Conservation (phyloP, 2,329 filamentous ascomycete species). For the Fusarium pseudocircinatum region DNA sequence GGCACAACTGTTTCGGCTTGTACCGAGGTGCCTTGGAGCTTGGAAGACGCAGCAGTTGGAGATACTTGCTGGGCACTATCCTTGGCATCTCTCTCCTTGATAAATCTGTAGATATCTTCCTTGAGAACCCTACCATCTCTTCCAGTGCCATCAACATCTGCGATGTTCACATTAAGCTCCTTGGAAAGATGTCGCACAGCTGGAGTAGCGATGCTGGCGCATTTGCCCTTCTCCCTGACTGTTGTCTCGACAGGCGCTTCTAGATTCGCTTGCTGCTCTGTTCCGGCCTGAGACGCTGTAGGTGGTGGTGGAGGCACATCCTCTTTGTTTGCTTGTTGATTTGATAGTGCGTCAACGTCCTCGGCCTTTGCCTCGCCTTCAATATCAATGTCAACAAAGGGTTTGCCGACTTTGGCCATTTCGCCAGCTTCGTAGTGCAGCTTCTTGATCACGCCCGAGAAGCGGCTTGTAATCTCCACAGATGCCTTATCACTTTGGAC, state of each 20-base stretch:
- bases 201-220: conserved; percentile 84
- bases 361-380: conserved; percentile 72
- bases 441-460: conserved; percentile 95
- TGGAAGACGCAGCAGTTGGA: conserved; percentile 36
- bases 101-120: conserved; percentile 84
- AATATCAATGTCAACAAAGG: conserved; percentile 94
- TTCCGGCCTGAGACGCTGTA: conserved; percentile 21
- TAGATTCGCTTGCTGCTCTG: conserved; percentile 1
- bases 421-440: conserved; percentile 95
- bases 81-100: conserved; percentile 62
- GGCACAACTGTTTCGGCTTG: conserved; percentile 75
- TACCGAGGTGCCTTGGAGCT: conserved; percentile 46
- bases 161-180: conserved; percentile 80
- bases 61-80: conserved; percentile 32
- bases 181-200: conserved; percentile 91
- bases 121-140: conserved; percentile 92
- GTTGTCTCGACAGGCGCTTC: conserved; percentile 12
- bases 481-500: conserved; percentile 97
- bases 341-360: conserved; percentile 48
- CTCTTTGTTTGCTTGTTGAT: conserved; percentile 45
- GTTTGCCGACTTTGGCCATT: conserved; percentile 94
- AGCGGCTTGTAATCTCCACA: conserved; percentile 92
- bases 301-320: conserved; percentile 39
- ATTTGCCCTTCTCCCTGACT: conserved; percentile 64
- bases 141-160: conserved; percentile 83